Evolutionary conservation across 805 yeast species (phyloP), one percentile per base, ranked within the genome.

Genomic region (Kazachstania psychrophila): DNA sequence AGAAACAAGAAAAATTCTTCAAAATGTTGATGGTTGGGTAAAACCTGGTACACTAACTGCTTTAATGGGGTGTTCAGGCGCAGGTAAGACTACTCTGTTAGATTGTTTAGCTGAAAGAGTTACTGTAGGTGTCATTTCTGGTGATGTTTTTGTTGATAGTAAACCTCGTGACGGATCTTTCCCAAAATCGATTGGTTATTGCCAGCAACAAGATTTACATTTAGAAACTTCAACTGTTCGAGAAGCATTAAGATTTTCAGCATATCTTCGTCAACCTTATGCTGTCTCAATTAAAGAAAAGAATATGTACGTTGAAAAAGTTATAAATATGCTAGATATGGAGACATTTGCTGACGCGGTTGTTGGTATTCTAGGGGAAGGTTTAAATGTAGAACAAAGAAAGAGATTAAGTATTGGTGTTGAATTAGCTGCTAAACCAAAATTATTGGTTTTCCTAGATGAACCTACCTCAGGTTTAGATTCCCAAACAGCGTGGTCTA

Each of bases 1-100:
- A 24, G 83, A 72, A 43, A 66, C 73, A 19, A 67, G 86, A 51
- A 67, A 77, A 41, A 72, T 81, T 43, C 61, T 81, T 52, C 65
- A 68, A 42, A 69, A 72, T 42, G 83, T 82, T 39, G 84, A 79
- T 53, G 92, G 89, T 34, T 81, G 84, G 82, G 87, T 81, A 29
- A 78, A 79, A 52, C 88, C 88, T 8, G 88, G 88, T 45, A 79
- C 86, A 32, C 62, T 82, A 52, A 82, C 89, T 36, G 92, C 92
- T 4, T 60, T 77, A 35, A 75, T 76, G 81, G 84, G 86, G 48
- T 77, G 79, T 13, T 76, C 86, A 28, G 87, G 87, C 62, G 87
- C 88, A 41, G 88, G 88, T 68, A 79, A 79, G 54, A 80, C 88
- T n/a, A 79, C 87, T 5, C 63, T 79, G 40, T 64, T 79, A 46